phyloP scores from a whole-genome alignment of 129 eudicot species.

The Sambucus nigra region DNA sequence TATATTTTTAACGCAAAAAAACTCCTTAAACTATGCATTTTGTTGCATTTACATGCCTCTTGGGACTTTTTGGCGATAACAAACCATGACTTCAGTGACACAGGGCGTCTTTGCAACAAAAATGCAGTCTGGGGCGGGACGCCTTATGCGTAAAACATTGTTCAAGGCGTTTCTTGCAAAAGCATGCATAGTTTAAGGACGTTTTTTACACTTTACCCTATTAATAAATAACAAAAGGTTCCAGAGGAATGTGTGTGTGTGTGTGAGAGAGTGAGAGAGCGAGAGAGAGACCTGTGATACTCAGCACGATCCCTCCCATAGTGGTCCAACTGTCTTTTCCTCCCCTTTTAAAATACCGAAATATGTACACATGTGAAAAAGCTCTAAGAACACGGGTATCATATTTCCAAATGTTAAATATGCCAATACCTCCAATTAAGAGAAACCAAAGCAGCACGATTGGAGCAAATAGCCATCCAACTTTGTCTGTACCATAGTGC shows the following conservation, averaged over 20 bases:
- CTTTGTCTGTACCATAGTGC: conserved; percentile 78
- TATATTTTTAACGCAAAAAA: no score
- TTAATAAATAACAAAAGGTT: neutral
- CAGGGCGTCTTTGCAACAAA: neutral
- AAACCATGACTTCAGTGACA: no score
- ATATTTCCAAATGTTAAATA: conserved; percentile 51
- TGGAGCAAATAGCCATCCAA: conserved; percentile 90
- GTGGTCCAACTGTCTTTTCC: conserved; percentile 64
- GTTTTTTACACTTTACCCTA: no score
- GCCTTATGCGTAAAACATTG: no score
- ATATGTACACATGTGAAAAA: conserved; percentile 63
- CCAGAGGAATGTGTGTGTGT: no score
- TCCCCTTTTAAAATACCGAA: conserved; percentile 53
- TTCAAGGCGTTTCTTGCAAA: no score
- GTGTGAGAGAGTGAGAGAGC: no score
- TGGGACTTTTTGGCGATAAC: no score
- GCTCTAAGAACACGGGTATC: conserved; percentile 59
- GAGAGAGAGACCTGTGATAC: conserved; percentile 61
- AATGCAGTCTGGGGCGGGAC: no score
- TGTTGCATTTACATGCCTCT: no score
- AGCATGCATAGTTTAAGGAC: no score
- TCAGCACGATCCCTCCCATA: conserved; percentile 82
- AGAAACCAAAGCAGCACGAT: conserved; percentile 79
- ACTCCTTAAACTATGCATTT: no score
- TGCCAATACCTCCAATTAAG: conserved; percentile 69